Percentiles rank a stretch among this genome's conserved stretches.
These are phyloP conservation scores for Trichoderma sp. DNA, from an alignment of 2,329 filamentous ascomycete species.

Conservation along the genomic window DNA sequence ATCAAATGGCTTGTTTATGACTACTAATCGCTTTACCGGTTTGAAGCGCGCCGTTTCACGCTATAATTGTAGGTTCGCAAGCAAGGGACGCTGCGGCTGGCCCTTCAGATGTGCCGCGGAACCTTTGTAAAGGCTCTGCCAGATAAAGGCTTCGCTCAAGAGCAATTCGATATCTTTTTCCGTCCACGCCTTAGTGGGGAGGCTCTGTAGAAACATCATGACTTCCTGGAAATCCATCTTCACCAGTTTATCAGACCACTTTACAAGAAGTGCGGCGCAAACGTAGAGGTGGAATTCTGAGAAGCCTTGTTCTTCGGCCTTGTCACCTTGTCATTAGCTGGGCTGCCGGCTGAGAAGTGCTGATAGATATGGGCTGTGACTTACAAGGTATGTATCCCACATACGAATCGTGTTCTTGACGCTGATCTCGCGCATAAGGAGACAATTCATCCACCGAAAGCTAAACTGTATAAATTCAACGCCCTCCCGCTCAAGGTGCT, in stretches of 20 bases:
- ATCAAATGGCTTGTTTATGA: background rate
- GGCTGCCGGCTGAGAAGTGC: background rate
- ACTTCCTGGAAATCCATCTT: conserved; percentile 99
- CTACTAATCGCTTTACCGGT: background rate
- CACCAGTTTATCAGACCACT: conserved; percentile 92
- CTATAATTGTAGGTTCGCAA: conserved; percentile 39
- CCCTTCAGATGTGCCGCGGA: conserved; percentile 82
- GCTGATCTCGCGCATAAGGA: conserved; percentile 95
- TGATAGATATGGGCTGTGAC: conserved; percentile 27
- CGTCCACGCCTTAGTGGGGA: conserved; percentile 91
- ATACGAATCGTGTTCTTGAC: conserved; percentile 96
- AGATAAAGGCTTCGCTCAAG: conserved; percentile 95
- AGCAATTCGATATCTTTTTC: conserved; percentile 97
- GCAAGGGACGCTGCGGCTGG: conserved; percentile 36
- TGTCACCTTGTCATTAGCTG: conserved; percentile 1
- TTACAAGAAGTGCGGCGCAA: conserved; percentile 94
- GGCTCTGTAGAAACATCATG: conserved; percentile 97
- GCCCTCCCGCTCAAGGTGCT: conserved; percentile 83
- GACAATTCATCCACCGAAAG: conserved; percentile 99
- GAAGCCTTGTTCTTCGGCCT: conserved; percentile 98
- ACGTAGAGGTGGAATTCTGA: conserved; percentile 98
- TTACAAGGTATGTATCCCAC: conserved; percentile 98
- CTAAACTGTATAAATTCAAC: conserved; percentile 99
- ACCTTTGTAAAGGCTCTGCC: conserved; percentile 95
- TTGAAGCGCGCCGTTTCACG: background rate